A percentile compares a stretch with the other conserved stretches of the same genome.
These are phyloP conservation scores for Avena eriantha DNA, from an alignment of 176 grass and related monocot genomes.

Conservation along the genomic window DNA sequence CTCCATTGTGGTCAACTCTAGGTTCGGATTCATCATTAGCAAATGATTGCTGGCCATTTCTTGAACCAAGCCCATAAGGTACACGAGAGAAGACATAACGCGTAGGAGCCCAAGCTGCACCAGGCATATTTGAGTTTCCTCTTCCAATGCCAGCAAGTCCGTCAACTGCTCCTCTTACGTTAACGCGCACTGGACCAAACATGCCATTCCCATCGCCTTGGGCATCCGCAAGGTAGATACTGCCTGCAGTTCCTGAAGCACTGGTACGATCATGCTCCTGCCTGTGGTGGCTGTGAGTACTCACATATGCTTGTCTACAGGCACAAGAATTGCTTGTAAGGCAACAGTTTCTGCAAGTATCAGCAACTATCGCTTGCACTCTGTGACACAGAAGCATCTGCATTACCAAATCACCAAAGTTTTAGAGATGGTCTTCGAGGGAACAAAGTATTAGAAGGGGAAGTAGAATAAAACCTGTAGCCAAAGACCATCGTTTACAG, in stretches of 20 bases:
- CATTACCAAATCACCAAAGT: constrained; percentile 51
- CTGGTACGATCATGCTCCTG: constrained; percentile 82
- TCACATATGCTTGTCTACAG: constrained; percentile 90
- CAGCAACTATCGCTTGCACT: constrained; percentile 85
- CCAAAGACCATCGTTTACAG: constrained; percentile 97
- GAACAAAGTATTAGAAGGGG: constrained; percentile 35
- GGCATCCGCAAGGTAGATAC: constrained; percentile 73
- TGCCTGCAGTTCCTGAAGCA: constrained; percentile 69
- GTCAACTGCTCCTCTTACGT: constrained; percentile 89
- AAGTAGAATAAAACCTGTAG: constrained; percentile 69
- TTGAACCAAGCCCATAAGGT: constrained; percentile 81
- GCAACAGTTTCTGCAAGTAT: constrained; percentile 95
- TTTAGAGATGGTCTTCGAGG: constrained; percentile 36
- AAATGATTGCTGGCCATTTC: constrained; percentile 76
- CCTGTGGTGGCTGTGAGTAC: constrained; percentile 76
- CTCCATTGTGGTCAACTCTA: constrained; percentile 81
- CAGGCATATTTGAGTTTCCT: constrained; percentile 76
- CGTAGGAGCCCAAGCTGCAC: constrained; percentile 86
- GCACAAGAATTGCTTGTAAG: constrained; percentile 86
- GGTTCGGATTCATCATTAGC: constrained; percentile 83
- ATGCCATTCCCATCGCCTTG: constrained; percentile 76
- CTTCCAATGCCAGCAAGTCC: constrained; percentile 94
- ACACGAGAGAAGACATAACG: constrained; percentile 97
- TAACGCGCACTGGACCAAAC: constrained; percentile 78
- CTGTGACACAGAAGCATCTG: constrained; percentile 96